Conservation (phyloP, 768 basidiomycete species). For the Russula virescens region DNA sequence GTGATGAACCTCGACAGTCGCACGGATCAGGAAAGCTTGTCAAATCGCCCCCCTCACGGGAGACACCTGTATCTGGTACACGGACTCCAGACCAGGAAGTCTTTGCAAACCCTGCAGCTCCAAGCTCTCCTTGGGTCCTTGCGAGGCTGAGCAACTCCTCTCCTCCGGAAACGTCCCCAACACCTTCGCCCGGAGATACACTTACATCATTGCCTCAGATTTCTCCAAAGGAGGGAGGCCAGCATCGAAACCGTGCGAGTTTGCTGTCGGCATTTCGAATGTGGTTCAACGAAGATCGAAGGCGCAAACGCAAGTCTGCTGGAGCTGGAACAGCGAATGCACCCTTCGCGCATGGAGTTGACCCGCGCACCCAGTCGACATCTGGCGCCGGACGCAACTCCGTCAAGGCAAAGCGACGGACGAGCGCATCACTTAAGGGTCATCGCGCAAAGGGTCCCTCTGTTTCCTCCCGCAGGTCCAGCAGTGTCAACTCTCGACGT, state of each 20-base stretch:
- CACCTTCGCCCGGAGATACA: conserved; percentile 49
- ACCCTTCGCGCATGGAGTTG: conserved; percentile 14
- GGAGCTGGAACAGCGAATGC: conserved; percentile 15
- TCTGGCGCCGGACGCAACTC: conserved; percentile 29
- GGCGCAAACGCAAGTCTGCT: conserved; percentile 70
- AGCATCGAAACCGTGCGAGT: conserved; percentile 65
- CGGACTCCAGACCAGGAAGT: conserved; percentile 43
- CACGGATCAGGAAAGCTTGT: conserved; percentile 63
- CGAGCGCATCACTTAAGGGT: conserved; percentile 38
- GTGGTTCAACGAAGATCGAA: conserved; percentile 91
- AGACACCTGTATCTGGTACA: conserved; percentile 41
- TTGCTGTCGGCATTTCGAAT: conserved; percentile 78
- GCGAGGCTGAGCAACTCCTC: conserved; percentile 27
- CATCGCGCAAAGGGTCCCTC: conserved; percentile 65
- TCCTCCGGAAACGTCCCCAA: conserved; percentile 39
- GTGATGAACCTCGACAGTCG: conserved; percentile 57
- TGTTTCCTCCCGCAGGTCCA: conserved; percentile 78
- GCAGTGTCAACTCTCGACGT: conserved; percentile 83
- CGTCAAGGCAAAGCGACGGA: conserved; percentile 41
- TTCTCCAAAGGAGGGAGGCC: conserved; percentile 31
- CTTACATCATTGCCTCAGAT: conserved; percentile 44
- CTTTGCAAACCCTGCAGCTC: conserved; percentile 22
- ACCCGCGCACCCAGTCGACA: conserved; percentile 12
- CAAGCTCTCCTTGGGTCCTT: conserved; percentile 67
- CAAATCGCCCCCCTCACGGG: conserved; percentile 62